A percentile compares a stretch with the other conserved stretches of the same genome.
These are phyloP conservation scores for Calocybe cyanea DNA, from an alignment of 768 basidiomycete species.

Conservation along the genomic window DNA sequence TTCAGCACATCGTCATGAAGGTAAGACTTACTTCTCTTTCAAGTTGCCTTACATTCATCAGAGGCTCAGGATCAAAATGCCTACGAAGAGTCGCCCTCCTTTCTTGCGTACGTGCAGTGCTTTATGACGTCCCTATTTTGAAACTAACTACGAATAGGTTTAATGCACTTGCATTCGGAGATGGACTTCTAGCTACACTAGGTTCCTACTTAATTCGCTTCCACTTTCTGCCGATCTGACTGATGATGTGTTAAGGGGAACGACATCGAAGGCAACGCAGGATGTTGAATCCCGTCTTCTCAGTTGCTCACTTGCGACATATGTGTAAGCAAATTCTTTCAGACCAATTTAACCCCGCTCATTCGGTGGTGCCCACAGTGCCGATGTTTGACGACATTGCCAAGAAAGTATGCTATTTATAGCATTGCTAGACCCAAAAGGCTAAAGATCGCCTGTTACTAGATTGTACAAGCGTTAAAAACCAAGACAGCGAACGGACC, in stretches of 20 bases:
- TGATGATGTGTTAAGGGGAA: conserved; percentile 16
- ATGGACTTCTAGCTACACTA: conserved; percentile 15
- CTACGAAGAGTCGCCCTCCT: conserved; percentile 25
- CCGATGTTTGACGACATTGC: conserved; percentile 17
- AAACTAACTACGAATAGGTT: conserved; percentile 2
- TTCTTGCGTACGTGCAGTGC: conserved; percentile 24
- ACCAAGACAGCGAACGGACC: conserved; percentile 7
- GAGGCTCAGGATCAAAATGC: conserved; percentile 25
- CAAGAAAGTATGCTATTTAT: conserved; percentile 4
- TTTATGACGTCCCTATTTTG: no score
- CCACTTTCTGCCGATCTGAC: no score
- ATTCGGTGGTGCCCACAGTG: conserved; percentile 17
- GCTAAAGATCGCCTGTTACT: not conserved
- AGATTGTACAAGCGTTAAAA: conserved; percentile 6
- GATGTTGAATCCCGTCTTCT: conserved; percentile 27
- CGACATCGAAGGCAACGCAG: conserved; percentile 25
- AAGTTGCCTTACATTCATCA: not conserved
- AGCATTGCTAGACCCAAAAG: not conserved
- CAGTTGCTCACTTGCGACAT: conserved; percentile 20
- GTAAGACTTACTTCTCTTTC: not conserved
- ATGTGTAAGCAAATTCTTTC: conserved; percentile 6
- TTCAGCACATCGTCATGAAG: conserved; percentile 33
- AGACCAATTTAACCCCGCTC: conserved; percentile 7
- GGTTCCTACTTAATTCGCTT: conserved; percentile 7
- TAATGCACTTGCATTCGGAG: conserved; percentile 14